phyloP scores from a whole-genome alignment of 1,139 yeast genomes.

The Candida neerlandica region DNA sequence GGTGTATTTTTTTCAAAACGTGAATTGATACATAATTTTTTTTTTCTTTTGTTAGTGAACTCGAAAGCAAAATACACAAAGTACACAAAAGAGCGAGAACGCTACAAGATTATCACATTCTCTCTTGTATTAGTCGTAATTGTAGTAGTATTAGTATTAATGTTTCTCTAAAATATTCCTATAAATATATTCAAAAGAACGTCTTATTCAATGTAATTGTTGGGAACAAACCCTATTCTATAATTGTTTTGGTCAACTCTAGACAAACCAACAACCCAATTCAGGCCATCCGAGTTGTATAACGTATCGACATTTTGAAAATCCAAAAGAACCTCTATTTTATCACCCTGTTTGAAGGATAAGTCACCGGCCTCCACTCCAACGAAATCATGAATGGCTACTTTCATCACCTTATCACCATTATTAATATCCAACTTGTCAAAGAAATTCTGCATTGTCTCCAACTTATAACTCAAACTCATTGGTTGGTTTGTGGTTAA shows the following conservation, averaged over 20 bases:
- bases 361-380: constrained; percentile 45
- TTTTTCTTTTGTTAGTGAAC: not conserved
- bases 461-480: constrained; percentile 30
- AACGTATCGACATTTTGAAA: constrained; percentile 31
- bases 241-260: constrained; percentile 15
- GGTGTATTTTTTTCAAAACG: too few relatives aligned
- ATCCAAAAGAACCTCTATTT: constrained; percentile 36
- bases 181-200: not conserved
- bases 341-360: constrained; percentile 39
- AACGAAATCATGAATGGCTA: constrained; percentile 32
- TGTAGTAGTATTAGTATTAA: not conserved
- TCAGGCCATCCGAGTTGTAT: constrained; percentile 22
- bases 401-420: constrained; percentile 14
- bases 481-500: constrained; percentile 15
- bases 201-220: constrained; percentile 27
- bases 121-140: too few relatives aligned
- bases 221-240: constrained; percentile 48
- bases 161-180: not conserved
- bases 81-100: too few relatives aligned
- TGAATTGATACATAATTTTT: not conserved
- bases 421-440: constrained; percentile 18
- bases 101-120: too few relatives aligned
- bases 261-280: constrained; percentile 40
- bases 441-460: constrained; percentile 28
- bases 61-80: not conserved